phyloP scores from a whole-genome alignment of 2,329 filamentous ascomycete genomes.

The Acrodontium crateriforme region DNA sequence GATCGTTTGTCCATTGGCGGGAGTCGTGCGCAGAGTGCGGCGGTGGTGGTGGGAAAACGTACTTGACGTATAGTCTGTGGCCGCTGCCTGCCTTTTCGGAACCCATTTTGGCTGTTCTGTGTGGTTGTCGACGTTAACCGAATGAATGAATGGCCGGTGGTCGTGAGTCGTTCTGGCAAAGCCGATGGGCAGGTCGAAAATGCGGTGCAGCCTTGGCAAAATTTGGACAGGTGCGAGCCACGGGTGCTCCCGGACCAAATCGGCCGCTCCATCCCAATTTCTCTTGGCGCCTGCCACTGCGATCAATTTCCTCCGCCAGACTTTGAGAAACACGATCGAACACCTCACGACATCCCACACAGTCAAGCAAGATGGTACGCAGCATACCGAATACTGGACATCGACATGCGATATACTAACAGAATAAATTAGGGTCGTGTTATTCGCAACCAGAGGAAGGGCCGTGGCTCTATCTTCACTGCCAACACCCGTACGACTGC shows the following conservation, averaged over 20 bases:
- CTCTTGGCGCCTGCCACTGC: no score
- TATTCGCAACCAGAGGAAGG: constrained; percentile 62
- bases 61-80: constrained; percentile 24
- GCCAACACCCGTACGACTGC: constrained; percentile 19
- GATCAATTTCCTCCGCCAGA: neutral
- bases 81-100: constrained; percentile 12
- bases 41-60: constrained; percentile 7
- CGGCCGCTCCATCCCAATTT: no score
- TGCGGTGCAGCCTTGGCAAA: no score
- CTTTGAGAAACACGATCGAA: neutral
- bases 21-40: constrained; percentile 1
- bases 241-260: no score
- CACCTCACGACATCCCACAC: neutral
- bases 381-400: constrained; percentile 1
- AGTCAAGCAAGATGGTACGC: constrained; percentile 10
- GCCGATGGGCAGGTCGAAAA: no score
- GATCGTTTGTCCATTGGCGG: neutral
- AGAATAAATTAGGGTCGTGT: constrained; percentile 45
- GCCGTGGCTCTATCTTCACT: constrained; percentile 66
- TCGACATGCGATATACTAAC: constrained; percentile 6
- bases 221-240: no score
- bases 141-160: no score
- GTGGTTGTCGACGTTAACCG: constrained; percentile 6
- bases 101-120: constrained; percentile 14
- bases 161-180: no score